A percentile compares a stretch with the other conserved stretches of the same genome.
Conservation (phyloP, 1,139 yeast species). For the Suhomyces choctaworum region DNA sequence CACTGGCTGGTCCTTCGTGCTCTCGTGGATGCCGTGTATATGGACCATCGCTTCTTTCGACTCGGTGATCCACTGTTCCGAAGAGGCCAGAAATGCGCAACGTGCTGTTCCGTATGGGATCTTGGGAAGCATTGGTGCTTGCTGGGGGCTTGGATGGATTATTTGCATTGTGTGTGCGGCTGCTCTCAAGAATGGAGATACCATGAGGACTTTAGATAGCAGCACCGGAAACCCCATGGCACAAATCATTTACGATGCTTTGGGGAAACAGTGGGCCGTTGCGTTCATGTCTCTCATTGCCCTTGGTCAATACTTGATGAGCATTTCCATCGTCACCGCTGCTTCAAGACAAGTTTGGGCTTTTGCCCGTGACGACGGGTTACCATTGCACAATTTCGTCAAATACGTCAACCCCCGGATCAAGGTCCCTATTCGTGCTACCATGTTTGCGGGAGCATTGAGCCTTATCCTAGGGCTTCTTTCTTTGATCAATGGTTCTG, state of each 20-base stretch:
- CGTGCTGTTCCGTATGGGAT: constrained; percentile 32
- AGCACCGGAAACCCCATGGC: constrained; percentile 61
- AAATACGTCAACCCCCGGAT: constrained; percentile 26
- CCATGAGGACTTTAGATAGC: constrained; percentile 36
- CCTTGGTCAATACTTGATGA: constrained; percentile 66
- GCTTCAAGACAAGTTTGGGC: constrained; percentile 56
- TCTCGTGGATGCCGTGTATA: constrained; percentile 33
- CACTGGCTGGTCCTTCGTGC: constrained; percentile 55
- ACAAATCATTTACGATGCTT: constrained; percentile 61
- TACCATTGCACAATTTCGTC: constrained; percentile 40
- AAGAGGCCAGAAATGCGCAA: constrained; percentile 30
- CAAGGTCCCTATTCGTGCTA: constrained; percentile 35
- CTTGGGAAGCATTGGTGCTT: constrained; percentile 28
- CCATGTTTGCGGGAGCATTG: constrained; percentile 30
- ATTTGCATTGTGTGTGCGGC: constrained; percentile 55
- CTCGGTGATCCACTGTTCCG: constrained; percentile 34
- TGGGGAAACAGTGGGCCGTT: constrained; percentile 71
- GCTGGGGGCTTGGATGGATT: constrained; percentile 62
- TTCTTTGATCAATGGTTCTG: constrained; percentile 32
- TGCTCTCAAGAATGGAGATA: constrained; percentile 52
- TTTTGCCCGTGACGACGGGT: constrained; percentile 46
- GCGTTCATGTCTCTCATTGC: constrained; percentile 63
- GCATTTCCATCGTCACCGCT: constrained; percentile 53
- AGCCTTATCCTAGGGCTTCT: constrained; percentile 32
- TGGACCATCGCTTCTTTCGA: constrained; percentile 39